These are phyloP conservation scores for Grosmannia huntii DNA, from an alignment of 2,329 filamentous ascomycete genomes.

Conservation along the genomic window DNA sequence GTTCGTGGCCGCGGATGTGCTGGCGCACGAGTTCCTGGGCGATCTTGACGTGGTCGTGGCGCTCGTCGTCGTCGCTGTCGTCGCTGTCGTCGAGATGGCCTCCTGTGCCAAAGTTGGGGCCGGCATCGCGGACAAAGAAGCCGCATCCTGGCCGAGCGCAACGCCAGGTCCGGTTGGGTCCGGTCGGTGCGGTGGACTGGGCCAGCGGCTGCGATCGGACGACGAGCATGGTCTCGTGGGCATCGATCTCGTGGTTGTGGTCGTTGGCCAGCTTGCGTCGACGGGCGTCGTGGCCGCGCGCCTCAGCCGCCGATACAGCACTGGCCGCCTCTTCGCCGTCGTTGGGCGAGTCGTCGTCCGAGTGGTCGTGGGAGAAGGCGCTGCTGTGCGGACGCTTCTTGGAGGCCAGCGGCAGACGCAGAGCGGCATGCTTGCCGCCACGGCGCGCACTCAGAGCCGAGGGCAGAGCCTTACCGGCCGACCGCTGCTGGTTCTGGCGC, in stretches of 20 bases:
- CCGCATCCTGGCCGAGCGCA: conserved; percentile 53
- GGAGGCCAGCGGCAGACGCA: conserved; percentile 27
- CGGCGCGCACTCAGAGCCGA: background rate
- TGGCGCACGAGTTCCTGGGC: conserved; percentile 43
- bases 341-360: background rate
- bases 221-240: conserved; percentile 21
- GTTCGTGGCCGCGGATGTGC: conserved; percentile 50
- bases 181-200: conserved; percentile 35
- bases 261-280: background rate
- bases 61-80: background rate
- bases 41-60: conserved; percentile 27
- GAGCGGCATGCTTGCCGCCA: conserved; percentile 28
- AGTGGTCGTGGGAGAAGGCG: conserved; percentile 22
- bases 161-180: conserved; percentile 51
- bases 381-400: conserved; percentile 30
- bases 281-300: background rate
- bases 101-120: background rate
- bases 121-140: conserved; percentile 41
- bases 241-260: conserved; percentile 8
- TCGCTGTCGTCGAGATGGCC: conserved; percentile 13
- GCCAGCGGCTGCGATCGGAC: conserved; percentile 34
- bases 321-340: conserved; percentile 15
- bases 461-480: conserved; percentile 10
- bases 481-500: background rate
- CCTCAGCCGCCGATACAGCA: background rate